A percentile compares a stretch with the other conserved stretches of the same genome.
These are phyloP conservation scores for Talaromyces amestolkiae DNA, from an alignment of 2,329 filamentous ascomycete species.

Conservation along the genomic window DNA sequence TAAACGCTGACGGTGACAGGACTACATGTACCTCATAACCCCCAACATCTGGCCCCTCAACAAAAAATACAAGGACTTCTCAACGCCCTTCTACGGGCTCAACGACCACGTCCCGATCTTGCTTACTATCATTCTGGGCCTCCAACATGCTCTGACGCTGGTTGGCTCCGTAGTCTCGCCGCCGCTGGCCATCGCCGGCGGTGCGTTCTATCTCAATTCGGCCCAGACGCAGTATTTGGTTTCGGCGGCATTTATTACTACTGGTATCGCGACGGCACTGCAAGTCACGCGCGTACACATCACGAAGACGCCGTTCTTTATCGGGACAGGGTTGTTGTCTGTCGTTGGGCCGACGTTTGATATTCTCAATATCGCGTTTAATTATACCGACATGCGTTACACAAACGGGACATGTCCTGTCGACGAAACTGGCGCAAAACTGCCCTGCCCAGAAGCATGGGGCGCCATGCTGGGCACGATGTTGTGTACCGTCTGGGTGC, in stretches of 20 bases:
- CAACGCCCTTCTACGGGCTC: slow-evolving; percentile 81
- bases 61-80: slow-evolving; percentile 43
- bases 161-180: slow-evolving; percentile 73
- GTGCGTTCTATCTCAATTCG: slow-evolving; percentile 60
- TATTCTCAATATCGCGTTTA: slow-evolving; percentile 71
- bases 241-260: slow-evolving; percentile 74
- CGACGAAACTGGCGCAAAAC: slow-evolving; percentile 59
- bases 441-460: slow-evolving; percentile 74
- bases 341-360: slow-evolving; percentile 78
- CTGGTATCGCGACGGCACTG: slow-evolving; percentile 68
- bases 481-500: slow-evolving; percentile 63
- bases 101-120: slow-evolving; percentile 74
- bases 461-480: slow-evolving; percentile 71
- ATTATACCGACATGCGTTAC: slow-evolving; percentile 71
- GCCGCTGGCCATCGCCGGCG: slow-evolving; percentile 66
- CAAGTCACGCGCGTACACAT: slow-evolving; percentile 78
- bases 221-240: slow-evolving; percentile 72
- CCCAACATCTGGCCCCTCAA: slow-evolving; percentile 56
- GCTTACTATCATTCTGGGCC: slow-evolving; percentile 69
- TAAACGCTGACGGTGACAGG: slow-evolving; percentile 23
- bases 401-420: slow-evolving; percentile 64
- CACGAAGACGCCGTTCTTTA: slow-evolving; percentile 68
- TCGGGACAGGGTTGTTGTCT: slow-evolving; percentile 76
- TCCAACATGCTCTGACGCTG: slow-evolving; percentile 79
- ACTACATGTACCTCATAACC: slow-evolving; percentile 55